Percentiles rank a stretch among this genome's conserved stretches.
Evolutionary conservation across 1,139 yeast genomes (phyloP).

Genomic region (Geotrichum restrictum): DNA sequence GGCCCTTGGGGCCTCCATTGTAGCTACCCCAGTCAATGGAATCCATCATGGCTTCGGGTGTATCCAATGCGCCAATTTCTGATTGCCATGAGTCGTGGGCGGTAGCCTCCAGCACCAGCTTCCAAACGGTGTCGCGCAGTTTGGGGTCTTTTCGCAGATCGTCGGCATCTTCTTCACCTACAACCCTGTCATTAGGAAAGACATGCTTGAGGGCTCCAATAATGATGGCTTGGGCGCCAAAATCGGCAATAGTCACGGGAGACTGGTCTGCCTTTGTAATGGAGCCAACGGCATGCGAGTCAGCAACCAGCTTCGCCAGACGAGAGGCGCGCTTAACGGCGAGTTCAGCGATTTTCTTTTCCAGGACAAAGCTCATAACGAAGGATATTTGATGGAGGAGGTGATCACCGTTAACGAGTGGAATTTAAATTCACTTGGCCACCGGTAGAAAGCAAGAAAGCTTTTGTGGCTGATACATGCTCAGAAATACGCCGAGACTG

Average conservation of each 20-base stretch:
- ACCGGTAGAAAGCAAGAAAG: not conserved
- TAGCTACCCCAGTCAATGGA: slow-evolving; percentile 78
- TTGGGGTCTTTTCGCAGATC: slow-evolving; percentile 51
- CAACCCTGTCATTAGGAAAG: slow-evolving; percentile 80
- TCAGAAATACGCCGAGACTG: not conserved
- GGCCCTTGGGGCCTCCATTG: slow-evolving; percentile 68
- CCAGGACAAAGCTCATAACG: slow-evolving; percentile 36
- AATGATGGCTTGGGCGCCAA: slow-evolving; percentile 90
- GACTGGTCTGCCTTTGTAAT: slow-evolving; percentile 83
- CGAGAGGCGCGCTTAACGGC: slow-evolving; percentile 87
- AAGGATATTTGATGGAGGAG: no score
- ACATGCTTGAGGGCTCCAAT: slow-evolving; percentile 74
- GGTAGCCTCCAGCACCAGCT: slow-evolving; percentile 34
- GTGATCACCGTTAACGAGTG: not conserved
- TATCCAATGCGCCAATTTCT: slow-evolving; percentile 39
- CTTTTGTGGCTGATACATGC: not conserved
- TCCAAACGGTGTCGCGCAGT: slow-evolving; percentile 44
- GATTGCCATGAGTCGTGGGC: slow-evolving; percentile 29
- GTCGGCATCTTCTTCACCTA: slow-evolving; percentile 89
- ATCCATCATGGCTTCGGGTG: slow-evolving; percentile 51
- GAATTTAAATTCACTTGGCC: not conserved
- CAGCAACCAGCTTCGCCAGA: slow-evolving; percentile 69
- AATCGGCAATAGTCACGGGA: slow-evolving; percentile 96
- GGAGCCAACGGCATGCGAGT: slow-evolving; percentile 47
- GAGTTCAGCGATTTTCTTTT: slow-evolving; percentile 71